A percentile compares a stretch with the other conserved stretches of the same genome.
Conservation (phyloP, 345 rosid genomes). For the Eucalyptus cloeziana region DNA sequence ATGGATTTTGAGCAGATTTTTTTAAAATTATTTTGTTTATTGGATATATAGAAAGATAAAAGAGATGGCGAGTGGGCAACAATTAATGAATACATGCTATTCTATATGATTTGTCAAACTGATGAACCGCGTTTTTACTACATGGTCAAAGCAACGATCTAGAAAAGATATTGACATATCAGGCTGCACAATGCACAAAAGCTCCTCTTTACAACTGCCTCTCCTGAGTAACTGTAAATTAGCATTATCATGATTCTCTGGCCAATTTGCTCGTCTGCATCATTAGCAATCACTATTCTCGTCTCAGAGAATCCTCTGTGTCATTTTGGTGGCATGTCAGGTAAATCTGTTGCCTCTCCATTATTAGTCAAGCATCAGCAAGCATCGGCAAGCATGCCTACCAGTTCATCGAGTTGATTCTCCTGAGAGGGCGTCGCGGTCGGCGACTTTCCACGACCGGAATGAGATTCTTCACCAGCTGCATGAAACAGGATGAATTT, state of each 20-base stretch:
- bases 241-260: not conserved
- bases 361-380: not conserved
- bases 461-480: slow-evolving; percentile 40
- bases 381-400: not conserved
- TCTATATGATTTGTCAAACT: not conserved
- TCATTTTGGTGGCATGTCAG: not conserved
- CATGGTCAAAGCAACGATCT: not conserved
- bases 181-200: not conserved
- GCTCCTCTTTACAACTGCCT: not conserved
- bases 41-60: not conserved
- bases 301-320: not conserved
- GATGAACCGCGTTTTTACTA: not conserved
- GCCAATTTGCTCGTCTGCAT: not conserved
- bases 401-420: slow-evolving; percentile 29
- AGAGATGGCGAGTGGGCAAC: not conserved
- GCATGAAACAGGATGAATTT: not conserved
- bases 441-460: slow-evolving; percentile 29
- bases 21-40: not conserved
- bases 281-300: not conserved
- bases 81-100: not conserved
- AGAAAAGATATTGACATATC: not conserved
- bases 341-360: not conserved
- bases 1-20: not conserved
- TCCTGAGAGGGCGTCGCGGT: slow-evolving; percentile 19
- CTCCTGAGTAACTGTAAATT: not conserved